Percentiles rank a stretch among this genome's conserved stretches.
These are phyloP conservation scores for Colletotrichum camelliae DNA, from an alignment of 2,329 filamentous ascomycete genomes.

Conservation along the genomic window DNA sequence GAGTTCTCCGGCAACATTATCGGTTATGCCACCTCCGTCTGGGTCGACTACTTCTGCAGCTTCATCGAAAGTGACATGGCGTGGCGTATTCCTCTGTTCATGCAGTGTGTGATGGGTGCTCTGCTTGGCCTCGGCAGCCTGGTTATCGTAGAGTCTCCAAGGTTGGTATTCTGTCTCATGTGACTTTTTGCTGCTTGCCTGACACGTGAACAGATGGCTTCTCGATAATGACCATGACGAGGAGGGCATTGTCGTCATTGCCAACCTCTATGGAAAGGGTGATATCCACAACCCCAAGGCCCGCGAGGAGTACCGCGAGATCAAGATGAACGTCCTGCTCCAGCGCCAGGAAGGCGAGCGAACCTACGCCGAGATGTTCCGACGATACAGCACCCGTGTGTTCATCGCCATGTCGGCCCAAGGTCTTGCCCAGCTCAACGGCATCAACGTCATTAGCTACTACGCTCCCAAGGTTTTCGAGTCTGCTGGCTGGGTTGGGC, in stretches of 20 bases:
- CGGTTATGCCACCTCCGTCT: conserved; percentile 94
- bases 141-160: conserved; percentile 94
- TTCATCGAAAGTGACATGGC: conserved; percentile 85
- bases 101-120: conserved; percentile 94
- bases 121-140: conserved; percentile 86
- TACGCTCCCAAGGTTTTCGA: conserved; percentile 97
- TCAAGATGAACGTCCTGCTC: conserved; percentile 96
- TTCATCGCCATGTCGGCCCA: conserved; percentile 99
- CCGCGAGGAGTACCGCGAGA: conserved; percentile 94
- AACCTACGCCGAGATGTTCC: conserved; percentile 93
- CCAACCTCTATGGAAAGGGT: conserved; percentile 93
- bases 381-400: conserved; percentile 86
- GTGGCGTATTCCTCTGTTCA: conserved; percentile 87
- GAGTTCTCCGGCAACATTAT: conserved; percentile 98
- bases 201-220: conserved; percentile 73
- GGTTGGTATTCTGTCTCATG: conserved; percentile 56
- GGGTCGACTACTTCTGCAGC: conserved; percentile 98
- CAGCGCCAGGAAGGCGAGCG: conserved; percentile 95
- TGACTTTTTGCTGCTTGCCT: neutral
- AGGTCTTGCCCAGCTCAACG: conserved; percentile 93
- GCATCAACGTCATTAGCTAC: conserved; percentile 99
- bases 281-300: conserved; percentile 94
- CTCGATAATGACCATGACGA: conserved; percentile 98
- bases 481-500: conserved; percentile 92
- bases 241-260: conserved; percentile 97